Conservation (phyloP, 192 early-diverging fungal species). For the Podila verticillata region DNA sequence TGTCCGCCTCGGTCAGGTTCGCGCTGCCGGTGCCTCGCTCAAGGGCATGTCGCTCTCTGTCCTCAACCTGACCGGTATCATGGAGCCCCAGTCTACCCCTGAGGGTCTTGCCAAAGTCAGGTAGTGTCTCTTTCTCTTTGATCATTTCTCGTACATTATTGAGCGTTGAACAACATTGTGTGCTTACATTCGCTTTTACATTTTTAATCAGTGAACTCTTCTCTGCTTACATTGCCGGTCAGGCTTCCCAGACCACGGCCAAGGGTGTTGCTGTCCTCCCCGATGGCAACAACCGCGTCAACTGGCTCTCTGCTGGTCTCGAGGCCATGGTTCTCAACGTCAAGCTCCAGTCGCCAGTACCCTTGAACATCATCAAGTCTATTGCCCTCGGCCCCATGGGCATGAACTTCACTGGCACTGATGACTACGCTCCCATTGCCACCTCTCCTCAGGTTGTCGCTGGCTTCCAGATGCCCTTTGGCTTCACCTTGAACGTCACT, state of each 20-base stretch:
- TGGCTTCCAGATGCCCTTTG: constrained; percentile 63
- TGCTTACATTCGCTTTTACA: background rate
- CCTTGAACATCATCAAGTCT: constrained; percentile 53
- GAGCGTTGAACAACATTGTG: background rate
- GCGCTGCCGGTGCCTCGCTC: constrained; percentile 62
- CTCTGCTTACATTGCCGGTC: constrained; percentile 62
- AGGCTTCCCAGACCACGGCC: constrained; percentile 57
- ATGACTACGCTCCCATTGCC: constrained; percentile 53
- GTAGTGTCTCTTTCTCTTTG: background rate
- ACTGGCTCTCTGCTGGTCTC: constrained; percentile 63
- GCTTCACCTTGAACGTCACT: constrained; percentile 65
- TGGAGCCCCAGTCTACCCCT: constrained; percentile 61
- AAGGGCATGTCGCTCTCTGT: constrained; percentile 19
- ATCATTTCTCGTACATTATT: background rate
- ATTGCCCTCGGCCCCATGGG: constrained; percentile 58
- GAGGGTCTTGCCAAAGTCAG: constrained; percentile 57
- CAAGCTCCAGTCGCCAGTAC: constrained; percentile 37
- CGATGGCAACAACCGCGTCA: constrained; percentile 55
- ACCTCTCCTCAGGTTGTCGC: constrained; percentile 48
- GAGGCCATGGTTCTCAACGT: constrained; percentile 61
- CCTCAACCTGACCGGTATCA: constrained; percentile 59
- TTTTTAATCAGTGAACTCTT: constrained; percentile 34
- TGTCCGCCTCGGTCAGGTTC: constrained; percentile 51
- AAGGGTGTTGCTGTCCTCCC: constrained; percentile 61
- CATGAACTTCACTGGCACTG: constrained; percentile 43